A percentile compares a stretch with the other conserved stretches of the same genome.
Conservation (phyloP, 495 filamentous ascomycete species). For the Evansstolkia leycettana region DNA sequence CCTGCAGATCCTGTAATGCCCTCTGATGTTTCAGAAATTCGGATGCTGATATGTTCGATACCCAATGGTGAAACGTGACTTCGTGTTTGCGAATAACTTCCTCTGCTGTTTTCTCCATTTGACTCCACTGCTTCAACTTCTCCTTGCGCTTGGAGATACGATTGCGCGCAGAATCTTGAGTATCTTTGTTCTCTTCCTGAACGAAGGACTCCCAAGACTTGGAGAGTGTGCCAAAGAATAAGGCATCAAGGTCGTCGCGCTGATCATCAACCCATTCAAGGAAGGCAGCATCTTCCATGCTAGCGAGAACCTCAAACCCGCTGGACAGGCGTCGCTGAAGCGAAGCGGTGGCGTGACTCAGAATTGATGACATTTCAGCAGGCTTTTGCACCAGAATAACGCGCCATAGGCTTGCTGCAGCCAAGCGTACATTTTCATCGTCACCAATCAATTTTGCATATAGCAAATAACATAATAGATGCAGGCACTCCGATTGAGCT, state of each 20-base stretch:
- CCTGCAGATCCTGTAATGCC: slow-evolving; percentile 80
- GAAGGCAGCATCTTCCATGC: slow-evolving; percentile 79
- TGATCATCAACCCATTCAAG: slow-evolving; percentile 79
- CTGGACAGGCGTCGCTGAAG: slow-evolving; percentile 61
- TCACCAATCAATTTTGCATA: slow-evolving; percentile 68
- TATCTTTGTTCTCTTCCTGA: slow-evolving; percentile 60
- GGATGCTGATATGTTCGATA: slow-evolving; percentile 83
- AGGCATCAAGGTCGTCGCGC: slow-evolving; percentile 60
- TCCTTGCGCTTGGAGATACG: slow-evolving; percentile 67
- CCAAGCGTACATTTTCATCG: slow-evolving; percentile 50
- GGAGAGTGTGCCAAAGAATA: slow-evolving; percentile 70
- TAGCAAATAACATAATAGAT: slow-evolving; percentile 78
- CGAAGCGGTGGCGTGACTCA: slow-evolving; percentile 51
- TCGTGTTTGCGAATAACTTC: slow-evolving; percentile 67
- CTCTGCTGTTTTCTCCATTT: slow-evolving; percentile 52
- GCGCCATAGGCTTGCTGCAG: slow-evolving; percentile 75
- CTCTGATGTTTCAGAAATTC: slow-evolving; percentile 87
- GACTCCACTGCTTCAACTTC: slow-evolving; percentile 64
- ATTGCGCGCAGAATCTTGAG: slow-evolving; percentile 54
- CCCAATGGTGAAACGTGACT: slow-evolving; percentile 75
- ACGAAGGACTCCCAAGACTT: slow-evolving; percentile 81
- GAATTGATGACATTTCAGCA: slow-evolving; percentile 58
- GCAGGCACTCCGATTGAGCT: slow-evolving; percentile 61
- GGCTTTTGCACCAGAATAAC: slow-evolving; percentile 90
- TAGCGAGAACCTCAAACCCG: slow-evolving; percentile 73